Conservation (phyloP, 1,139 yeast genomes). For the Hansenula lynferdii region DNA sequence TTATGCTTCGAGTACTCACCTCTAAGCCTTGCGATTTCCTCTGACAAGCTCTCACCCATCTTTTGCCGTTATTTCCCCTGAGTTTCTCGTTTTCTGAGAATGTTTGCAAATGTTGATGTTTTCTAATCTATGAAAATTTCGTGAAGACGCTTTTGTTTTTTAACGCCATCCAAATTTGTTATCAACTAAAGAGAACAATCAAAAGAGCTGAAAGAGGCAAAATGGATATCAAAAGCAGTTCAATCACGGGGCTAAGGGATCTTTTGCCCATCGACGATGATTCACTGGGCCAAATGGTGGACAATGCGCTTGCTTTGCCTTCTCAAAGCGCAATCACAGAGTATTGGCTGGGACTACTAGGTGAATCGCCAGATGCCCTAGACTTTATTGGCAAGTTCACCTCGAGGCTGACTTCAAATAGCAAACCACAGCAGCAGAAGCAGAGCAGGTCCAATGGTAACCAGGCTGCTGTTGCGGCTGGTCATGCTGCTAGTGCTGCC, state of each 20-base stretch:
- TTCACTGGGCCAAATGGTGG: slow-evolving; percentile 38
- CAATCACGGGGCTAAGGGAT: slow-evolving; percentile 18
- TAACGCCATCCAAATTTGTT: background rate
- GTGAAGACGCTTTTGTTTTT: background rate
- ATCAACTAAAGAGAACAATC: background rate
- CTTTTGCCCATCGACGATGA: slow-evolving; percentile 46
- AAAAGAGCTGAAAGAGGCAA: background rate
- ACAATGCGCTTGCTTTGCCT: slow-evolving; percentile 39
- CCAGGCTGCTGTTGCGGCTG: no score
- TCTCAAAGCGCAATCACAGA: slow-evolving; percentile 38
- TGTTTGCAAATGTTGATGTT: no score
- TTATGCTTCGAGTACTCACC: slow-evolving; percentile 3
- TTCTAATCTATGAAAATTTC: background rate
- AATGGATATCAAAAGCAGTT: slow-evolving; percentile 4
- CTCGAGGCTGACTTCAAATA: slow-evolving; percentile 5
- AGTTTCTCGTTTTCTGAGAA: background rate
- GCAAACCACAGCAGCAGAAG: background rate
- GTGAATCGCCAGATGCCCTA: slow-evolving; percentile 37
- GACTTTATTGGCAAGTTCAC: slow-evolving; percentile 23
- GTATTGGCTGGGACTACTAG: slow-evolving; percentile 48
- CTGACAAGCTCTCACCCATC: slow-evolving; percentile 3
- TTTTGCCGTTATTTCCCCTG: background rate
- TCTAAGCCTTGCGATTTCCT: slow-evolving; percentile 7
- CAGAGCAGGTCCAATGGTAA: no score
- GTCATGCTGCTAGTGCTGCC: background rate